Evolutionary conservation across 164 flowering plant species (phyloP), one percentile per base, ranked within the genome.

Genomic region (Chimonanthus salicifolius): DNA sequence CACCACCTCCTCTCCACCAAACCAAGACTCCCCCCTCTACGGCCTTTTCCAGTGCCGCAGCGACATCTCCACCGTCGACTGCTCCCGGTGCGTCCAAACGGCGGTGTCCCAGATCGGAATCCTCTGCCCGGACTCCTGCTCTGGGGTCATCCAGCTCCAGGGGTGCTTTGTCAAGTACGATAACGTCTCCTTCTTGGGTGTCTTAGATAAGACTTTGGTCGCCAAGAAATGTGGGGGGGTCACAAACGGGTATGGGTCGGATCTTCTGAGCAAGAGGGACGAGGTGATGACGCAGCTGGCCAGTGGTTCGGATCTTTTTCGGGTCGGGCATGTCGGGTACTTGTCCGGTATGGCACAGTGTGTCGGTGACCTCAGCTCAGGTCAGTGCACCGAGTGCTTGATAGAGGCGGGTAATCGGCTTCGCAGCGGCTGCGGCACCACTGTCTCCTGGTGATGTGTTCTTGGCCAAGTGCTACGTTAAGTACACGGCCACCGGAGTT

Each of bases 11-110:
- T 90, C 89, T 60, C 33, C 33, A 33, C 79, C 89, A 7, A 70
- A 4, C 77, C 77, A 60, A 88, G 88, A 77, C 79, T 45, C 20
- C 65, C 20, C 80, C 7, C 79, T 89, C 50, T 89, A 86, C 78
- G 97, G 98, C 18, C 88, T 95, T 67, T 92, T 79, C 87, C 99
- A 95, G 71, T 94, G 97, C 82, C 83, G 96, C 13, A 96, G 92
- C 16, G 97, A 92, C 84, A 82, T 92, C 68, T 60, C 94, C 78
- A 85, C 84, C 87, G 84, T 95, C 0, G 94, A 88, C 71, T 95
- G 99, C 81, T 85, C 91, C 77, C 69, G 74, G 15, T 92, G 99
- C 70, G 87, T 91, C 1, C 86, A 87, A 15, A 82, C 73, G 62
- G 78, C 96, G 0, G 89, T 90, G 18, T 81, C 67, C 60, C 94